A percentile compares a stretch with the other conserved stretches of the same genome.
Evolutionary conservation across 768 basidiomycete genomes (phyloP).

Genomic region (Rhizopogon sp.): DNA sequence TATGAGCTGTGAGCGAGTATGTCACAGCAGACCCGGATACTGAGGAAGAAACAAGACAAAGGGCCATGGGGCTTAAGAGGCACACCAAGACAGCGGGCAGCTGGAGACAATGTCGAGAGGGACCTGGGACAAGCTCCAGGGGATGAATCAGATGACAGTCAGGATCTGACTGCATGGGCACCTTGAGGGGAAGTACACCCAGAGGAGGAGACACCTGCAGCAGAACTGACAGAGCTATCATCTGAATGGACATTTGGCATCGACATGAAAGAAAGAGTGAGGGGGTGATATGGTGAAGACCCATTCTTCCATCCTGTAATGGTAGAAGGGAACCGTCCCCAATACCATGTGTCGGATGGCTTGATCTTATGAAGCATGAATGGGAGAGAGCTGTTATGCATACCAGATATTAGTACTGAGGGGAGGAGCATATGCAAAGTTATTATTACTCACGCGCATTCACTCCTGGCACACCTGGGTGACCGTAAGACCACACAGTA

Average conservation of each 20-base stretch:
- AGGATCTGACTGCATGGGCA: no score
- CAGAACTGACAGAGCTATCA: neutral
- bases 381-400: constrained; percentile 12
- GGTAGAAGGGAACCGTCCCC: constrained; percentile 9
- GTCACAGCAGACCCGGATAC: neutral
- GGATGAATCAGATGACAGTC: no score
- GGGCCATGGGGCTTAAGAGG: neutral
- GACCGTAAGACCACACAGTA: no score
- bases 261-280: constrained; percentile 9
- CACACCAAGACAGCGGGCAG: no score
- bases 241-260: constrained; percentile 3
- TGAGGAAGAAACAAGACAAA: constrained; percentile 10
- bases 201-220: neutral
- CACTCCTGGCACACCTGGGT: no score
- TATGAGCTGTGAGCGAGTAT: constrained; percentile 11
- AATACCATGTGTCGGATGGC: constrained; percentile 11
- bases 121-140: no score
- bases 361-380: constrained; percentile 10
- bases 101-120: no score
- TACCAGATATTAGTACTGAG: constrained; percentile 12
- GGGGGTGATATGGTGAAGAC: constrained; percentile 11
- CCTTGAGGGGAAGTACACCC: no score
- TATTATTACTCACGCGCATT: constrained; percentile 16
- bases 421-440: constrained; percentile 11
- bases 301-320: constrained; percentile 20